Evolutionary conservation across 2,329 filamentous ascomycete species (phyloP), one percentile per base, ranked within the genome.

Genomic region (Myriosclerotinia duriaeana): DNA sequence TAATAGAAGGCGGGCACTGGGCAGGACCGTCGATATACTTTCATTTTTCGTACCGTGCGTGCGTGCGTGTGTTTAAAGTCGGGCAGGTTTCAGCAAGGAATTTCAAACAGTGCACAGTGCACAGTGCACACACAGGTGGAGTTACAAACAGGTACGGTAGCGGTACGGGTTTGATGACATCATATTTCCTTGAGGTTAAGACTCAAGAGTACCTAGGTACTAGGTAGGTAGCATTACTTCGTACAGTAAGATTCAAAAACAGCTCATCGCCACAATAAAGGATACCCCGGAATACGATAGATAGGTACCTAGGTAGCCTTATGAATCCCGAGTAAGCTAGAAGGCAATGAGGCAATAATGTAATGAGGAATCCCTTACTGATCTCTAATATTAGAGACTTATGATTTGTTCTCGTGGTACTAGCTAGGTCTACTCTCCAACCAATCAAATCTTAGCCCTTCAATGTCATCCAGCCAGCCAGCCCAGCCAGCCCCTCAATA

Each of bases 361-460:
- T n/a, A n/a, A n/a, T n/a, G 9, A 53, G 26, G 30, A 53, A 53
- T 36, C 52, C 52, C 17, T 53, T 36, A 11, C 56, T 22, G 26
- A 48, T 59, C 3, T 46, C 40, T 34, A n/a, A n/a, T n/a, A n/a
- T 48, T 58, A 11, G 8, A 14, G n/a, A 1, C 17, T n/a, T 1
- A 59, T 59, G 26, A 48, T 59, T 59, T 59, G 56, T 48, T 48
- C 56, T 59, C 56, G 42, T 59, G 56, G 20, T 22, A 36, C 42
- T 9, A 36, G 30, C 15, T 46, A n/a, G n/a, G n/a, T n/a, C n/a
- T n/a, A n/a, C n/a, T n/a, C n/a, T 58, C 22, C 17, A 44, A 14
- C 26, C 15, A 53, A 46, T n/a, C 11, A 46, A 17, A n/a, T n/a
- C 55, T 34, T 42, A 48, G 56, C 56, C 42, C 42, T 42, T 59